Evolutionary conservation across 805 yeast genomes (phyloP).

Genomic region (Tetrapisispora fleetii): DNA sequence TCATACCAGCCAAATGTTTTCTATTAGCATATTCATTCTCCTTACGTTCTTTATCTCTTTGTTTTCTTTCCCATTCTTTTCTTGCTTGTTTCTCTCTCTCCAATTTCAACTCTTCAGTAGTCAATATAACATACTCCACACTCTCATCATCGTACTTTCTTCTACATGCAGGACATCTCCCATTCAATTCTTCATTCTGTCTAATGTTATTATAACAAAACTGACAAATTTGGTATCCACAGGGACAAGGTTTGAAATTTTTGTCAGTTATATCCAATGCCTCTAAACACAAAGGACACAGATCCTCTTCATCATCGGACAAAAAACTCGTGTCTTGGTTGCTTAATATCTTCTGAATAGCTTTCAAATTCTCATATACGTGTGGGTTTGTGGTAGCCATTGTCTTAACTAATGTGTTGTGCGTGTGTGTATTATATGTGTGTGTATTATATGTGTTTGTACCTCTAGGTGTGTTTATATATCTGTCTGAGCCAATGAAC

Average conservation of each 20-base stretch:
- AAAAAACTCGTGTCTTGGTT: slow-evolving; percentile 27
- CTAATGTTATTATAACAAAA: slow-evolving; percentile 95
- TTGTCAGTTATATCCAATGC: slow-evolving; percentile 95
- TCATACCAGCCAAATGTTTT: slow-evolving; percentile 89
- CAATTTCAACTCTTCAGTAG: slow-evolving; percentile 73
- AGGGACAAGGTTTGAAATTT: slow-evolving; percentile 98
- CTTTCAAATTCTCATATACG: slow-evolving; percentile 23
- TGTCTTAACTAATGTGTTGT: background rate
- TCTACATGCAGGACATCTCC: slow-evolving; percentile 96
- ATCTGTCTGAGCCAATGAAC: no score
- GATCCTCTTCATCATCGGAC: slow-evolving; percentile 31
- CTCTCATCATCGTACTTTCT: slow-evolving; percentile 86
- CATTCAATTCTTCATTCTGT: slow-evolving; percentile 90
- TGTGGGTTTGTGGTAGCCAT: slow-evolving; percentile 20
- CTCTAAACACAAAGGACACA: slow-evolving; percentile 89
- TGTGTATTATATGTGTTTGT: background rate
- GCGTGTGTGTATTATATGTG: background rate
- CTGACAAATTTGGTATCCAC: slow-evolving; percentile 98
- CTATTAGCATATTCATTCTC: slow-evolving; percentile 76
- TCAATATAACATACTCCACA: slow-evolving; percentile 74
- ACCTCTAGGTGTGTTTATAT: no score
- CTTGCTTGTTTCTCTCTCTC: slow-evolving; percentile 75
- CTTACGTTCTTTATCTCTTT: slow-evolving; percentile 81
- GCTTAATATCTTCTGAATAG: slow-evolving; percentile 24
- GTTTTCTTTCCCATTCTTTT: slow-evolving; percentile 73